phyloP scores from a whole-genome alignment of 164 flowering plant genomes.

The Piper longum region DNA sequence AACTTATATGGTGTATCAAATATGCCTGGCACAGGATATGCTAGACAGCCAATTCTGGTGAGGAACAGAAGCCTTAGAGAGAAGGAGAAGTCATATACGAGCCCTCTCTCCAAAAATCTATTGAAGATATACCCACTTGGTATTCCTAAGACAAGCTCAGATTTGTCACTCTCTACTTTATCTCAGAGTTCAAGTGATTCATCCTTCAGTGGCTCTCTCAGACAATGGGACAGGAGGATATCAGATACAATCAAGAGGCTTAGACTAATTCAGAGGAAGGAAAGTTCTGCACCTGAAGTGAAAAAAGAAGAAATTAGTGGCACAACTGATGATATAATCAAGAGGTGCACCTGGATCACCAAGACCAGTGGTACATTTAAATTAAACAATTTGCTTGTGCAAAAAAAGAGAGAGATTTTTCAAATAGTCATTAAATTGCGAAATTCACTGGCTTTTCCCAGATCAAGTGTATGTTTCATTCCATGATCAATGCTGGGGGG shows the following conservation, averaged over 20 bases:
- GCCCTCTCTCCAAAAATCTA: constrained; percentile 42
- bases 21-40: constrained; percentile 35
- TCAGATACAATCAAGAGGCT: background rate
- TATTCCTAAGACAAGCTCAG: constrained; percentile 40
- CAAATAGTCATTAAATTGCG: too few relatives aligned
- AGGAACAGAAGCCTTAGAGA: constrained; percentile 25
- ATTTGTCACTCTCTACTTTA: constrained; percentile 45
- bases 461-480: constrained; percentile 60
- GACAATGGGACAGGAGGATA: constrained; percentile 8
- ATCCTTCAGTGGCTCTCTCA: constrained; percentile 25
- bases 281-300: background rate
- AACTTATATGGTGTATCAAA: constrained; percentile 2
- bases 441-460: constrained; percentile 8
- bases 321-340: constrained; percentile 22
- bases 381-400: background rate
- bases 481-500: constrained; percentile 89
- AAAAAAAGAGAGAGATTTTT: too few relatives aligned
- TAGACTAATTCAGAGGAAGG: constrained; percentile 6
- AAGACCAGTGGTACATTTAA: constrained; percentile 51
- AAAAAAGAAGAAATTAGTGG: constrained; percentile 5
- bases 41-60: constrained; percentile 31
- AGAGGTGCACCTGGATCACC: constrained; percentile 83
- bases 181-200: constrained; percentile 55
- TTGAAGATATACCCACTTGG: constrained; percentile 73
- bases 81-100: constrained; percentile 30